Evolutionary conservation across 306 rosid genomes (phyloP).

Genomic region (Carpinus fangiana): DNA sequence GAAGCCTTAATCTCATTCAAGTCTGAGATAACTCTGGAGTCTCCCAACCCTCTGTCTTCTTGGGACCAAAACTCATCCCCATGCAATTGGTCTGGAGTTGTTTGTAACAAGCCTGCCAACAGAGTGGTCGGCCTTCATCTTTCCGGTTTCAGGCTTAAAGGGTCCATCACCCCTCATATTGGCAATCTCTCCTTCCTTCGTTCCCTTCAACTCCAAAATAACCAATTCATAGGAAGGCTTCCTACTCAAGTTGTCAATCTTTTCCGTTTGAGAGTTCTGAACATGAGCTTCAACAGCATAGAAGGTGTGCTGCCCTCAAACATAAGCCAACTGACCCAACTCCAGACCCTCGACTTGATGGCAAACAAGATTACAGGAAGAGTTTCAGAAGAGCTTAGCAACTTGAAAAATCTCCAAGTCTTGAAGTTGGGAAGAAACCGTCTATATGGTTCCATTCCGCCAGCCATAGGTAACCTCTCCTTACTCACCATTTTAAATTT

Average conservation of each 20-base stretch:
- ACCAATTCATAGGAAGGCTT: slow-evolving; percentile 46
- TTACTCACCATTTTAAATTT: slow-evolving; percentile 47
- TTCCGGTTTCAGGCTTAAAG: slow-evolving; percentile 48
- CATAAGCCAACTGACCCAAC: slow-evolving; percentile 39
- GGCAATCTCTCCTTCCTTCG: slow-evolving; percentile 58
- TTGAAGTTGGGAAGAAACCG: slow-evolving; percentile 51
- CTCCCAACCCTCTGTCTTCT: slow-evolving; percentile 33
- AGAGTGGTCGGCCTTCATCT: slow-evolving; percentile 57
- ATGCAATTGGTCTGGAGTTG: slow-evolving; percentile 69
- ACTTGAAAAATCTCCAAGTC: slow-evolving; percentile 46
- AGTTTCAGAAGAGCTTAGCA: slow-evolving; percentile 43
- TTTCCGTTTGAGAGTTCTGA: slow-evolving; percentile 41
- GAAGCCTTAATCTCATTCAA: slow-evolving; percentile 61
- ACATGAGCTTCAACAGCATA: slow-evolving; percentile 51
- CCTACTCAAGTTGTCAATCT: slow-evolving; percentile 55
- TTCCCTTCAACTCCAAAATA: slow-evolving; percentile 50
- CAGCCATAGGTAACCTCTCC: slow-evolving; percentile 57
- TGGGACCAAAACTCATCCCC: slow-evolving; percentile 52
- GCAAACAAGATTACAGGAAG: slow-evolving; percentile 40
- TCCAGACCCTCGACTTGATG: slow-evolving; percentile 48
- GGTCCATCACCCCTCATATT: slow-evolving; percentile 46
- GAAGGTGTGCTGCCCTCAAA: slow-evolving; percentile 50
- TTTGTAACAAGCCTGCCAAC: slow-evolving; percentile 35
- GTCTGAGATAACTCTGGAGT: slow-evolving; percentile 37
- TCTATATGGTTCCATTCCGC: slow-evolving; percentile 51